phyloP scores from a whole-genome alignment of 352 stramenopile genomes.

The Pythium sukuiense region DNA sequence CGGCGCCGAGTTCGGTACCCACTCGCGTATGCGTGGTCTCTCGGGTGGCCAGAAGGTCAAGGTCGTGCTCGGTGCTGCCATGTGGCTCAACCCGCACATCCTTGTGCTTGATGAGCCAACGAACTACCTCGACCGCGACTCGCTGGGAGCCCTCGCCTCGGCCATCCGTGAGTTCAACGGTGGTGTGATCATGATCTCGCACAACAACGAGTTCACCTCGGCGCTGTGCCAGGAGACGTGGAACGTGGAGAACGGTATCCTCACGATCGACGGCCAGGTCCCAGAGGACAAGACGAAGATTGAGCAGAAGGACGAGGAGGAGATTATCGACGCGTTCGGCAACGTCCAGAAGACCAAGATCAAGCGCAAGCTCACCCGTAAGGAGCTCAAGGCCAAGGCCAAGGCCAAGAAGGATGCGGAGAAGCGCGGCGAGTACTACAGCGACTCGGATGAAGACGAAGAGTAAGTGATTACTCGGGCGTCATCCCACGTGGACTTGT shows the following conservation, averaged over 20 bases:
- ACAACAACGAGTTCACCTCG: slow-evolving; percentile 97
- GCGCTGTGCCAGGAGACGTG: slow-evolving; percentile 94
- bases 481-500: slow-evolving; percentile 30
- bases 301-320: slow-evolving; percentile 88
- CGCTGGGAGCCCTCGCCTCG: slow-evolving; percentile 92
- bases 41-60: slow-evolving; percentile 99
- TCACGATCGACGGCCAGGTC: slow-evolving; percentile 86
- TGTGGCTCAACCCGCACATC: slow-evolving; percentile 96
- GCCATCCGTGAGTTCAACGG: slow-evolving; percentile 97
- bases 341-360: slow-evolving; percentile 88
- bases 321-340: slow-evolving; percentile 78
- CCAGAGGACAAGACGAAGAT: slow-evolving; percentile 90
- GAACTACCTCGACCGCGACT: slow-evolving; percentile 97
- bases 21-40: slow-evolving; percentile 97
- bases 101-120: slow-evolving; percentile 95
- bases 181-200: slow-evolving; percentile 97
- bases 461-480: slow-evolving; percentile 36
- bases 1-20: slow-evolving; percentile 95
- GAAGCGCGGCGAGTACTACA: slow-evolving; percentile 81
- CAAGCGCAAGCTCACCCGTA: slow-evolving; percentile 90
- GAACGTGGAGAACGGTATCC: slow-evolving; percentile 89
- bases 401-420: slow-evolving; percentile 90
- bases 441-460: slow-evolving; percentile 65
- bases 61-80: slow-evolving; percentile 96
- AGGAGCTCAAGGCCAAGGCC: slow-evolving; percentile 87